Percentiles rank a stretch among this genome's conserved stretches.
phyloP scores from a whole-genome alignment of 768 basidiomycete species.

The Mycena metata region DNA sequence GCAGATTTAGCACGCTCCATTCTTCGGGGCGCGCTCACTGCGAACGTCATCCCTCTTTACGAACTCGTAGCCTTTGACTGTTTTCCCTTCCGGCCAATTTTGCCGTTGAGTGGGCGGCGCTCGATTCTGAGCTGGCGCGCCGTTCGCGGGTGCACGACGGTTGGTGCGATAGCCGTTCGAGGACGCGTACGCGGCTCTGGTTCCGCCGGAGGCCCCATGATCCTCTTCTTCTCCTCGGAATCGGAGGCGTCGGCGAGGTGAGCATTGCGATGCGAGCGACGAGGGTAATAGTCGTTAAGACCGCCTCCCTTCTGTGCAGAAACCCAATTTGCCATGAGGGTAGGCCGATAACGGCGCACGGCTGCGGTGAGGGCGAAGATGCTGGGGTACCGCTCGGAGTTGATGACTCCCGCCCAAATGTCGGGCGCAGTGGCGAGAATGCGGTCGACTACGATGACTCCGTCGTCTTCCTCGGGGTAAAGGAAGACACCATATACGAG shows the following conservation, averaged over 20 bases:
- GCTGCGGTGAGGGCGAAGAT: conserved; percentile 12
- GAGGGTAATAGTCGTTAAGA: conserved; percentile 7
- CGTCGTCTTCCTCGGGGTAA: background rate
- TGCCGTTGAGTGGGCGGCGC: too few species aligned
- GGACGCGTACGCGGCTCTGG: too few species aligned
- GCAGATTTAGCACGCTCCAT: conserved; percentile 40
- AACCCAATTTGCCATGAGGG: conserved; percentile 23
- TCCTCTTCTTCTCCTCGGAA: background rate
- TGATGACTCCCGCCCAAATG: conserved; percentile 3
- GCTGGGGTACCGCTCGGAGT: background rate
- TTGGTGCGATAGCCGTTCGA: too few species aligned
- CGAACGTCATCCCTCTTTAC: conserved; percentile 4
- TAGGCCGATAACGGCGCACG: background rate
- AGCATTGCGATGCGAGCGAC: background rate
- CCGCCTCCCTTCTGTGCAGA: background rate
- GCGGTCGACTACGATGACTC: background rate
- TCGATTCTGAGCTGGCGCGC: too few species aligned
- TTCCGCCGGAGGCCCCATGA: too few species aligned
- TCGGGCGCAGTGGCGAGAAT: background rate
- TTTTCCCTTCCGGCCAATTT: conserved; percentile 24
- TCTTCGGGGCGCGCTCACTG: background rate
- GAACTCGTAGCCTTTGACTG: conserved; percentile 18
- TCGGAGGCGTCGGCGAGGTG: background rate
- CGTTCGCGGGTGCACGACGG: too few species aligned
- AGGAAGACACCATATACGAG: background rate